phyloP scores from a whole-genome alignment of 257 asterid genomes.

The Petunia secreta region DNA sequence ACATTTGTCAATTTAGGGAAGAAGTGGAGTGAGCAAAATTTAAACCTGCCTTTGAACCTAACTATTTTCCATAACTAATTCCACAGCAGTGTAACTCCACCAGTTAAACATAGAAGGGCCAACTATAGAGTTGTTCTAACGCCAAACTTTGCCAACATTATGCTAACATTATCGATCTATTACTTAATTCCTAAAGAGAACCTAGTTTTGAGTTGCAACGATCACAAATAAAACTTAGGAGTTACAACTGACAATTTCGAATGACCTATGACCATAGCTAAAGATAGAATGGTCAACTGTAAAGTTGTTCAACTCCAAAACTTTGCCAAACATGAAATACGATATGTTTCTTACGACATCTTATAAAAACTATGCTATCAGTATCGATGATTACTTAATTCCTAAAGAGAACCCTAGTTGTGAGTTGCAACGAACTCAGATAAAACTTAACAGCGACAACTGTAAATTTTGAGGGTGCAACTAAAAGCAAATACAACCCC shows the following conservation, averaged over 20 bases:
- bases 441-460: too few relatives aligned
- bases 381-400: too few relatives aligned
- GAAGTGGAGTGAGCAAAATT: slow-evolving; percentile 6
- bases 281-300: slow-evolving; percentile 5
- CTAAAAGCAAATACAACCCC: too few relatives aligned
- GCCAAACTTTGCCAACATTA: background rate
- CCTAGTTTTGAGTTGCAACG: too few relatives aligned
- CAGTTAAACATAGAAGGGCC: slow-evolving; percentile 2
- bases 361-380: too few relatives aligned
- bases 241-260: too few relatives aligned
- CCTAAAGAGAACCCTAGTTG: too few relatives aligned
- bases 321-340: background rate
- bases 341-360: background rate
- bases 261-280: background rate
- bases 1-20: slow-evolving; percentile 10
- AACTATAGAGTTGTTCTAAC: background rate
- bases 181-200: too few relatives aligned
- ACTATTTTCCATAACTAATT: background rate
- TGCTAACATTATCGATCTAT: too few relatives aligned
- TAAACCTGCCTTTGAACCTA: background rate
- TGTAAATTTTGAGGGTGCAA: too few relatives aligned
- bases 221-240: too few relatives aligned
- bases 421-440: too few relatives aligned
- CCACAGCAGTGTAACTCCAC: background rate
- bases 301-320: background rate